These are phyloP conservation scores for Emmonsiellopsis sp. DNA, from an alignment of 2,329 filamentous ascomycete genomes.

Conservation along the genomic window DNA sequence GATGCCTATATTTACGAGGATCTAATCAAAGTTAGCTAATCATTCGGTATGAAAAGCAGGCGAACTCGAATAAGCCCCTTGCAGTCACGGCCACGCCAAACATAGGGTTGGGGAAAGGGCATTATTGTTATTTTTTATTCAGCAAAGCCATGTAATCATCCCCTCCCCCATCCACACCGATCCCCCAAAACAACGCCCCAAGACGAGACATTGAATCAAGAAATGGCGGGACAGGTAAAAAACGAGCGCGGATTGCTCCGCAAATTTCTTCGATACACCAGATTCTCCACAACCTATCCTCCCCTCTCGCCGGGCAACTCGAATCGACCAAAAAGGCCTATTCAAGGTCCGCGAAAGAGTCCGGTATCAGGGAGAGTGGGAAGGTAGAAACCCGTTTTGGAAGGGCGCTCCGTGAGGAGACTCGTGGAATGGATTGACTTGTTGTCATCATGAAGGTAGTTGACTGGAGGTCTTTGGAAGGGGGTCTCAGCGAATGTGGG, in stretches of 20 bases:
- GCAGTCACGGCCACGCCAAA: neutral
- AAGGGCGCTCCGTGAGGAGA: slow-evolving; percentile 32
- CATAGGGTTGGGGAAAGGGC: neutral
- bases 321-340: neutral
- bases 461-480: slow-evolving; percentile 1
- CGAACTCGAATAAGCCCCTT: no score
- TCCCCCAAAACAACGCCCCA: slow-evolving; percentile 21
- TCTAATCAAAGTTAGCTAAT: no score
- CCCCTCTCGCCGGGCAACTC: slow-evolving; percentile 13
- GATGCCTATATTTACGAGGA: no score
- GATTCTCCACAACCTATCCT: slow-evolving; percentile 39
- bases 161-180: slow-evolving; percentile 30
- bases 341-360: slow-evolving; percentile 21
- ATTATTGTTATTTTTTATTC: slow-evolving; percentile 13
- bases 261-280: slow-evolving; percentile 15
- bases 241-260: slow-evolving; percentile 13
- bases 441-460: slow-evolving; percentile 46
- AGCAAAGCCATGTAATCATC: slow-evolving; percentile 37
- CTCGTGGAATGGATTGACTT: slow-evolving; percentile 57
- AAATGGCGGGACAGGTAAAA: slow-evolving; percentile 15
- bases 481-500: neutral
- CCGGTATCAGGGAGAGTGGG: slow-evolving; percentile 37
- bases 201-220: slow-evolving; percentile 25
- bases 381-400: slow-evolving; percentile 18
- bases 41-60: no score